These are phyloP conservation scores for Cylindrotheca closterium DNA, from an alignment of 108 stramenopile species.

Conservation along the genomic window DNA sequence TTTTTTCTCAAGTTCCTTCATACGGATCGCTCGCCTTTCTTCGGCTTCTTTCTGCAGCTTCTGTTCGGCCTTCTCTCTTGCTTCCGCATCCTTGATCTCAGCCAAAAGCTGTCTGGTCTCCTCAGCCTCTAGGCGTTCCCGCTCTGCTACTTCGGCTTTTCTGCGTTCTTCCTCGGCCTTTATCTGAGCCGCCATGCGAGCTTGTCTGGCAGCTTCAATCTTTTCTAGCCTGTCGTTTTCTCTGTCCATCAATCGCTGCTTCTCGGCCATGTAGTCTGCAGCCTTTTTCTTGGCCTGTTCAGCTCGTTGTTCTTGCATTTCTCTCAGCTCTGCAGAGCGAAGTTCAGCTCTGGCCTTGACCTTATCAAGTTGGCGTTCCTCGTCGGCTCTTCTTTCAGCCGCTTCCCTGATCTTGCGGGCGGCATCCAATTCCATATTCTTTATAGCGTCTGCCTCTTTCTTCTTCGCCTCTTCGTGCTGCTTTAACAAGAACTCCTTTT, in stretches of 20 bases:
- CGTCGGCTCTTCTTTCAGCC: not conserved
- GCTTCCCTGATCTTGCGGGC: not conserved
- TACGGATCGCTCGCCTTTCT: not conserved
- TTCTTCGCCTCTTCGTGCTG: not conserved
- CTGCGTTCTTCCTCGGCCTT: not conserved
- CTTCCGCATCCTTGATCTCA: not conserved
- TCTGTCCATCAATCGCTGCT: too few species aligned
- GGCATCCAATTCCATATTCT: not conserved
- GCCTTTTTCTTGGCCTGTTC: not conserved
- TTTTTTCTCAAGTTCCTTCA: not conserved
- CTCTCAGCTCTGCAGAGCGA: not conserved
- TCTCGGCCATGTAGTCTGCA: too few species aligned
- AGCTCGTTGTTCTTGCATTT: not conserved
- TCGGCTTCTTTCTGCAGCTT: not conserved
- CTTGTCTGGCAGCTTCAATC: not conserved
- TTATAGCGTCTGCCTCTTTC: not conserved
- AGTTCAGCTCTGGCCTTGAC: not conserved
- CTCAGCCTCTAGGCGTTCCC: not conserved
- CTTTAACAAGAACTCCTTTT: not conserved
- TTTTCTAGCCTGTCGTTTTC: too few species aligned
- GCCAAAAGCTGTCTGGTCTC: not conserved
- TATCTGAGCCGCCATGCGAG: not conserved
- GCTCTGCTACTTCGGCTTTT: not conserved
- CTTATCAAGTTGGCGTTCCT: not conserved
- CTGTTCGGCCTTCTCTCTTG: not conserved